Conservation (phyloP, 352 stramenopile genomes). For the Saprolegnia diclina region DNA sequence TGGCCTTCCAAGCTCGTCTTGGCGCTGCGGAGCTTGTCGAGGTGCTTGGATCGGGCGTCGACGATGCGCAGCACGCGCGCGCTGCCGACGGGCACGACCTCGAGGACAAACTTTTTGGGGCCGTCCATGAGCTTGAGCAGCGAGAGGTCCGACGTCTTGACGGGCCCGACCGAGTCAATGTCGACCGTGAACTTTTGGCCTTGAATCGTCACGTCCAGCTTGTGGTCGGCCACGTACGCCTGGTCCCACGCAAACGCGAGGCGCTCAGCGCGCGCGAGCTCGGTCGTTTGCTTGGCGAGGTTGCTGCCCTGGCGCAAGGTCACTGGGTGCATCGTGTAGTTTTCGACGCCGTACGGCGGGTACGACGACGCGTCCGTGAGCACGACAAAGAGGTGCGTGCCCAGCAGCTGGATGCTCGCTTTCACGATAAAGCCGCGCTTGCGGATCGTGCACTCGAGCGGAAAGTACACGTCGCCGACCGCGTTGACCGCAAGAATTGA, state of each 20-base stretch:
- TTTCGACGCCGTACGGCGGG: constrained; percentile 81
- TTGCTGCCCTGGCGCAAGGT: constrained; percentile 13
- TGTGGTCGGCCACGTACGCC: constrained; percentile 73
- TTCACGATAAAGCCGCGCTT: constrained; percentile 76
- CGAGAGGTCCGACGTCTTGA: constrained; percentile 42
- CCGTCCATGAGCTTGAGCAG: constrained; percentile 33
- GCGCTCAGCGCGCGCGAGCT: constrained; percentile 62
- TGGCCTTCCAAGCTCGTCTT: not conserved
- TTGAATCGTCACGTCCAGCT: constrained; percentile 58
- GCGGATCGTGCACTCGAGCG: constrained; percentile 67
- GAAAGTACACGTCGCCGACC: constrained; percentile 70
- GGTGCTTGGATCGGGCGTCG: constrained; percentile 46
- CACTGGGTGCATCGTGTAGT: constrained; percentile 48
- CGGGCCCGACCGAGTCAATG: constrained; percentile 74
- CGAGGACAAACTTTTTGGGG: constrained; percentile 52
- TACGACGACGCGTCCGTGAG: constrained; percentile 72
- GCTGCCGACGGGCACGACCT: constrained; percentile 74
- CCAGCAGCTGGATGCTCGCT: constrained; percentile 80
- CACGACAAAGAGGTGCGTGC: constrained; percentile 85
- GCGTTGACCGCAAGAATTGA: constrained; percentile 73
- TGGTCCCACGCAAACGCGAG: constrained; percentile 82
- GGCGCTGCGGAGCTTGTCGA: constrained; percentile 40
- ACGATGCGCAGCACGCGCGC: constrained; percentile 77
- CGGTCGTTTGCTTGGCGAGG: constrained; percentile 26
- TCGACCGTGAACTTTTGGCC: constrained; percentile 54